Evolutionary conservation across 202 grass and related monocot genomes (phyloP), one percentile per base, ranked within the genome.

Genomic region (Musa balbisiana): DNA sequence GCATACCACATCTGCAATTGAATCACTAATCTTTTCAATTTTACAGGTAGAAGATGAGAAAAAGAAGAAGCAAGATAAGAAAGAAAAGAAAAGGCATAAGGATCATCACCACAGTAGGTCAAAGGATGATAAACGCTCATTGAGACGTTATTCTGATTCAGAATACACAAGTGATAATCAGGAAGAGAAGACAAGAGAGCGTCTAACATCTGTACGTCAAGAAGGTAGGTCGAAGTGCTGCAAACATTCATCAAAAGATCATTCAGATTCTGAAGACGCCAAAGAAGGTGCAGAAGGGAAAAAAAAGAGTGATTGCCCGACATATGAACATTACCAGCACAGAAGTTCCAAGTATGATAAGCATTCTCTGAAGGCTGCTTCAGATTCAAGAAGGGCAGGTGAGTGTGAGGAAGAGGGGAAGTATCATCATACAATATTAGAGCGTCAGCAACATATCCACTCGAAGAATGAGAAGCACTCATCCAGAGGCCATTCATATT

Each of bases 1-100:
- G 29, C 29, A 33, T 33, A 33, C 29, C 29, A 4, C 29, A 33
- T 33, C 3, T 33, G 3, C 29, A 3, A 33, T 33, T 4, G 29
- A 33, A 33, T 33, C 29, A 22, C 10, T 53, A 14, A 72, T 25
- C 24, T 14, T 9, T 65, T 77, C 3, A 80, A 65, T 51, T 81
- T 52, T 80, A 50, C 81, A 98, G 95, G 83, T 87, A 67, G 90
- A 94, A 84, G 67, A 83, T 87, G 91, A 98, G 81, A 89, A 91
- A 80, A 51, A 51, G 15, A 88, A 77, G 17, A 59, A 94, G 53
- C 91, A 98, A n/a, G 43, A 70, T n/a, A 92, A 92, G 67, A 69
- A 54, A 29, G 78, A 91, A 78, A 92, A 92, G 85, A 98, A 84
- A 87, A 94, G 33, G 59, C 51, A 55, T 14, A 73, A 56, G 53